These are phyloP conservation scores for Geotrichum australiense DNA, from an alignment of 1,139 yeast genomes.

Conservation along the genomic window DNA sequence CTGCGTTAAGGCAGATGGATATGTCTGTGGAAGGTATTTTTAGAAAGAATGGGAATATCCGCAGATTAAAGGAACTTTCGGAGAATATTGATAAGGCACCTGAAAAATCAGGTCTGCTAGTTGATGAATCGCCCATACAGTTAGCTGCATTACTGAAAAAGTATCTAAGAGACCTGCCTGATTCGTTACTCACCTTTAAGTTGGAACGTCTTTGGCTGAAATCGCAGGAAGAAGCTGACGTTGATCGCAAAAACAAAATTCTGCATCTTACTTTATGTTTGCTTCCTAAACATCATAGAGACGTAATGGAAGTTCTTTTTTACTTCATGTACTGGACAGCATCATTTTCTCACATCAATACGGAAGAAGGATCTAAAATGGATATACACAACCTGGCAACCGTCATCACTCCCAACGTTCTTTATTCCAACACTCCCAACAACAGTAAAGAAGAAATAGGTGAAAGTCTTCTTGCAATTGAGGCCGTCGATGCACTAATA, in stretches of 20 bases:
- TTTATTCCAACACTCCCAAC: slow-evolving; percentile 40
- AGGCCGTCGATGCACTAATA: slow-evolving; percentile 78
- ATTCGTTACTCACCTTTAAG: slow-evolving; percentile 73
- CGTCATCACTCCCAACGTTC: slow-evolving; percentile 86
- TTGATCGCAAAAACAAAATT: slow-evolving; percentile 46
- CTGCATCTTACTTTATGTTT: slow-evolving; percentile 69
- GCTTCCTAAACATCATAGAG: slow-evolving; percentile 77
- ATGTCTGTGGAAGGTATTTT: slow-evolving; percentile 96
- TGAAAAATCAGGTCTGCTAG: slow-evolving; percentile 61
- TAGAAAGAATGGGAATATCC: slow-evolving; percentile 92
- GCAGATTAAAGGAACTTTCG: slow-evolving; percentile 66
- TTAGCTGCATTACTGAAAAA: slow-evolving; percentile 89
- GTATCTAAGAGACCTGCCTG: slow-evolving; percentile 87
- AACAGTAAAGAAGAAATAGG: slow-evolving; percentile 16
- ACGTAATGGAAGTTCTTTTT: slow-evolving; percentile 76
- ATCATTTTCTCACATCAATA: slow-evolving; percentile 71
- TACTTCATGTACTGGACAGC: slow-evolving; percentile 94
- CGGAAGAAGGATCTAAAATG: slow-evolving; percentile 78
- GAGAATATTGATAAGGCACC: slow-evolving; percentile 73
- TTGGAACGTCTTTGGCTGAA: slow-evolving; percentile 77
- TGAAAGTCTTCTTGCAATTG: slow-evolving; percentile 41
- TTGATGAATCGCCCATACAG: slow-evolving; percentile 81
- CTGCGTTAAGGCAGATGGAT: slow-evolving; percentile 82
- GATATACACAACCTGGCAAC: slow-evolving; percentile 93
- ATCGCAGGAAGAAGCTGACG: slow-evolving; percentile 50